phyloP scores from a whole-genome alignment of 305 asterid species.

The Fraxinus albicans region DNA sequence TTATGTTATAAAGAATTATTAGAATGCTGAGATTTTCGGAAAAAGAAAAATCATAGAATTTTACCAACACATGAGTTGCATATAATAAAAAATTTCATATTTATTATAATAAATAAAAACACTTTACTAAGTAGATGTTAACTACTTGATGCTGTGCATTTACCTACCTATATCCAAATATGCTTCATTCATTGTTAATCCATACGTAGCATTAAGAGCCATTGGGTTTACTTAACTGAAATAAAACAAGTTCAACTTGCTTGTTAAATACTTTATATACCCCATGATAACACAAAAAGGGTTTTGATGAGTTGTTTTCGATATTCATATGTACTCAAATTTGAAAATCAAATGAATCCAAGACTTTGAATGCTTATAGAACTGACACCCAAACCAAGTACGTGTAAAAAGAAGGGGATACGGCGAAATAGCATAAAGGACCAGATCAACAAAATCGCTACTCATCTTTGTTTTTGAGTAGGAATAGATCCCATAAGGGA shows the following conservation, averaged over 20 bases:
- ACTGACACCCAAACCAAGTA: neutral
- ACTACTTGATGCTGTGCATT: neutral
- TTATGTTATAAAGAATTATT: neutral
- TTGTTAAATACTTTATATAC: neutral
- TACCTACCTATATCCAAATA: neutral
- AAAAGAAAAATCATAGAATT: neutral
- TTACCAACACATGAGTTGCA: neutral
- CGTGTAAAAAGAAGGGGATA: neutral
- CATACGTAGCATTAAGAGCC: neutral
- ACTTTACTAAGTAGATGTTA: neutral
- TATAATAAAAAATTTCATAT: neutral
- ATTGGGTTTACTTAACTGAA: neutral
- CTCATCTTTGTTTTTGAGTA: neutral
- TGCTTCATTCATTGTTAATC: neutral
- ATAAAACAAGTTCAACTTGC: neutral
- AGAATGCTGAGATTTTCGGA: neutral
- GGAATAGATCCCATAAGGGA: conserved; percentile 4
- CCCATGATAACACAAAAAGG: neutral
- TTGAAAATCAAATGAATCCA: neutral
- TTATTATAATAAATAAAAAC: neutral
- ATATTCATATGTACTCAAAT: neutral
- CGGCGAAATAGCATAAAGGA: neutral
- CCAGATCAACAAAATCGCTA: neutral
- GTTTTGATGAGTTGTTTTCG: neutral
- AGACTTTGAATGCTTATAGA: neutral